Conservation (phyloP, 768 basidiomycete species). For the Lentinus brumalis region DNA sequence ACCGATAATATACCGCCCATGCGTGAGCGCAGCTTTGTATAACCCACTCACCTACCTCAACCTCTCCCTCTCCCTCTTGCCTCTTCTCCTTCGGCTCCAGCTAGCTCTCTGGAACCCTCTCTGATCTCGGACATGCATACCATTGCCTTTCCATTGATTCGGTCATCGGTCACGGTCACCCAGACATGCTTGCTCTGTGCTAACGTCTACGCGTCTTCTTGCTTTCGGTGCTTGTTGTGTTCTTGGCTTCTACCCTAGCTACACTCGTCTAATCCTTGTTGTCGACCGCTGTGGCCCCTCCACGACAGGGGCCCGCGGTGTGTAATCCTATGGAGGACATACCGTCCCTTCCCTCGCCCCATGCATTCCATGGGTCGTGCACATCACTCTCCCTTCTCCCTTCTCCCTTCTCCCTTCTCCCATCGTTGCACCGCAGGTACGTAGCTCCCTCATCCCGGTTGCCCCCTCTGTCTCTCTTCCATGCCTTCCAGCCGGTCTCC, state of each 20-base stretch:
- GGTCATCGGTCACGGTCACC: background rate
- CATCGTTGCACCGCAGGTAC: background rate
- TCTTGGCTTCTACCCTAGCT: slow-evolving; percentile 13
- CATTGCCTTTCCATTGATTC: background rate
- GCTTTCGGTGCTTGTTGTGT: slow-evolving; percentile 25
- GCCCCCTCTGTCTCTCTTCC: background rate
- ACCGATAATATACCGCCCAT: slow-evolving; percentile 3
- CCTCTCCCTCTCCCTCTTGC: background rate
- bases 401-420: background rate
- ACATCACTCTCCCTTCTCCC: background rate
- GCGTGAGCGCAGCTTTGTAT: background rate
- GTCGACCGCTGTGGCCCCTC: slow-evolving; percentile 1
- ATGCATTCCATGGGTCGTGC: background rate
- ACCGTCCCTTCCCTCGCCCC: background rate
- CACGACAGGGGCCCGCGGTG: background rate
- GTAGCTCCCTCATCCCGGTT: background rate
- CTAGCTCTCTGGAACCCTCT: background rate
- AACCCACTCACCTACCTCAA: background rate
- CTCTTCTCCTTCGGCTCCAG: too few species aligned
- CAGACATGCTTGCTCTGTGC: background rate
- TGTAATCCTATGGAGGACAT: slow-evolving; percentile 16
- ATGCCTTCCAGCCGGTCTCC: slow-evolving; percentile 20
- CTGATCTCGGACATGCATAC: background rate
- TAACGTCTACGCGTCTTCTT: slow-evolving; percentile 4
- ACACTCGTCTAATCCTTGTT: slow-evolving; percentile 13